A percentile compares a stretch with the other conserved stretches of the same genome.
Conservation (phyloP, 2,329 filamentous ascomycete species). For the Aspergillus brasiliensis region DNA sequence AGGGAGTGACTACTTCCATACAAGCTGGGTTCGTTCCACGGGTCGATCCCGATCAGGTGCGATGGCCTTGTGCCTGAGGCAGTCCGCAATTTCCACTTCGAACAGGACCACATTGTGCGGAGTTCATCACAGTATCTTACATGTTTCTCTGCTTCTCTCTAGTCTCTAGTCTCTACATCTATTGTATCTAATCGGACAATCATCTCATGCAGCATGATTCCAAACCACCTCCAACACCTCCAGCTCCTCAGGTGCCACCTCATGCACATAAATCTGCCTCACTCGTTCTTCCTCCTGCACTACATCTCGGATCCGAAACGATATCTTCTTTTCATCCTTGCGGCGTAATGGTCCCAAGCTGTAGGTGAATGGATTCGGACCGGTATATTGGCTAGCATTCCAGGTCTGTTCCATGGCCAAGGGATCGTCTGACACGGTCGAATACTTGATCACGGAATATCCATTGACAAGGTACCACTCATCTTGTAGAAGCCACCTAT, state of each 20-base stretch:
- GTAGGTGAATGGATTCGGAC: conserved; percentile 48
- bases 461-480: conserved; percentile 52
- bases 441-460: conserved; percentile 56
- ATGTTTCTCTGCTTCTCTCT: not conserved
- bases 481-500: conserved; percentile 15
- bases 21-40: not conserved
- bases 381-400: conserved; percentile 42
- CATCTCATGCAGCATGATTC: conserved; percentile 9
- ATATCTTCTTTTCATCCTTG: conserved; percentile 50
- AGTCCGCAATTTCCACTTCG: not conserved
- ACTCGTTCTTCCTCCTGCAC: conserved; percentile 45
- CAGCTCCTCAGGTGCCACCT: conserved; percentile 15
- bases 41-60: not conserved
- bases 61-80: not conserved
- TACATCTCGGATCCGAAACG: conserved; percentile 49
- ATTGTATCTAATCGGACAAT: not conserved
- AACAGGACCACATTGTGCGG: not conserved
- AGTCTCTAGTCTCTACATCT: too few relatives aligned
- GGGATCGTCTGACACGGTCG: conserved; percentile 40
- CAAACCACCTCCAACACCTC: conserved; percentile 28
- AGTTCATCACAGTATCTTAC: not conserved
- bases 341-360: conserved; percentile 52
- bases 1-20: not conserved
- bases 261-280: conserved; percentile 55
- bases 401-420: conserved; percentile 56